These are phyloP conservation scores for Trypanosoma lewisi DNA, from an alignment of 208 protist species.

Conservation along the genomic window DNA sequence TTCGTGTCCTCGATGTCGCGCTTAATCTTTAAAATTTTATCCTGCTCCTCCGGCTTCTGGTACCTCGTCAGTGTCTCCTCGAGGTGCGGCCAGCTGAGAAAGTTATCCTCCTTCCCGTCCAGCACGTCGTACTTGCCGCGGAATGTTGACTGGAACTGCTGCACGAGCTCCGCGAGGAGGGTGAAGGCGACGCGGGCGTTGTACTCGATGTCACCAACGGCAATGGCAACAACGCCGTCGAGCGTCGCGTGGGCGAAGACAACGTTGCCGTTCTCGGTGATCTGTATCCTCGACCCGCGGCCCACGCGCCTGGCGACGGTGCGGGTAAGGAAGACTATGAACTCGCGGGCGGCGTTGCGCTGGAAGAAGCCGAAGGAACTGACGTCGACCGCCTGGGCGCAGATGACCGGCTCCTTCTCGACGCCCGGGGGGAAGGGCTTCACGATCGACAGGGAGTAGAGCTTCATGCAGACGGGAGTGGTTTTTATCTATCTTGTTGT, in stretches of 20 bases:
- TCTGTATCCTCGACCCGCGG: constrained; percentile 65
- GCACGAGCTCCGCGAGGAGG: constrained; percentile 62
- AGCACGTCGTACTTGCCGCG: constrained; percentile 77
- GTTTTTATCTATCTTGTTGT: too few relatives aligned
- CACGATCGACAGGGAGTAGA: constrained; percentile 70
- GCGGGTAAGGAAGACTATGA: constrained; percentile 85
- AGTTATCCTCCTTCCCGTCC: constrained; percentile 62
- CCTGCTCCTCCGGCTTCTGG: constrained; percentile 88
- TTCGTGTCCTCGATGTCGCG: constrained; percentile 91
- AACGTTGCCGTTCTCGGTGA: constrained; percentile 82
- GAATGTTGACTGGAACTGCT: constrained; percentile 81
- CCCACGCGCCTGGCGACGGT: constrained; percentile 78
- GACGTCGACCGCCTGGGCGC: constrained; percentile 79
- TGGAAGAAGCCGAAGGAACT: constrained; percentile 89
- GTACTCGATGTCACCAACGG: constrained; percentile 87
- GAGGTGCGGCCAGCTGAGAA: constrained; percentile 75
- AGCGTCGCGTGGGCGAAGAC: constrained; percentile 65
- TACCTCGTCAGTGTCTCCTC: constrained; percentile 75
- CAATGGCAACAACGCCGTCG: constrained; percentile 78
- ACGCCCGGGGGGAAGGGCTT: constrained; percentile 47
- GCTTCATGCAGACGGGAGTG: constrained; percentile 61
- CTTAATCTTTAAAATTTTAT: constrained; percentile 89
- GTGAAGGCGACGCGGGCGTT: constrained; percentile 84
- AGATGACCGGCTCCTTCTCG: constrained; percentile 74
- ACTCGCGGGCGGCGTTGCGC: constrained; percentile 72